These are phyloP conservation scores for Aspergillus cristatus DNA, from an alignment of 495 filamentous ascomycete genomes.

Conservation along the genomic window DNA sequence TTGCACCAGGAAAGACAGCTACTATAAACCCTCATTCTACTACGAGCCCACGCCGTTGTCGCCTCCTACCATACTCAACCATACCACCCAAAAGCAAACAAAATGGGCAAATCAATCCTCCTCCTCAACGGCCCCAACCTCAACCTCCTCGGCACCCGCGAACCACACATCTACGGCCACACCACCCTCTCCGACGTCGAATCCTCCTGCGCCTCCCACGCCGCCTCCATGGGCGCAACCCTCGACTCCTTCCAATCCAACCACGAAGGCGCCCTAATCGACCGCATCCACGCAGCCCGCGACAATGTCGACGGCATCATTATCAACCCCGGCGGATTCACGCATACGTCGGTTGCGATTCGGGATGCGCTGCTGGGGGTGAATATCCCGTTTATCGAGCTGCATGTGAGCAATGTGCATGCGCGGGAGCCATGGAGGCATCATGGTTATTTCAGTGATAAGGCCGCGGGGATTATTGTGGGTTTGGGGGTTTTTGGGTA, in stretches of 20 bases:
- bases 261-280: constrained; percentile 56
- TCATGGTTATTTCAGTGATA: constrained; percentile 61
- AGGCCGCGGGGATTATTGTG: constrained; percentile 57
- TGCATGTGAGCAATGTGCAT: constrained; percentile 63
- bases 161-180: constrained; percentile 60
- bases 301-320: constrained; percentile 49
- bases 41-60: too few species aligned
- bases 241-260: constrained; percentile 55
- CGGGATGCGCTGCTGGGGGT: constrained; percentile 59
- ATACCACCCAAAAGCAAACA: constrained; percentile 1
- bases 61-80: too few species aligned
- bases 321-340: constrained; percentile 62
- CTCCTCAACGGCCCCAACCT: constrained; percentile 75
- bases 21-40: too few species aligned
- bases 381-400: constrained; percentile 58
- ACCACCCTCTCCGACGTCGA: constrained; percentile 54
- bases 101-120: constrained; percentile 49
- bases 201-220: constrained; percentile 30
- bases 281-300: constrained; percentile 49
- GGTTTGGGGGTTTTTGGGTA: constrained; percentile 62
- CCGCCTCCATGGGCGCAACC: constrained; percentile 26
- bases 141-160: constrained; percentile 65
- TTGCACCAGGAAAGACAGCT: too few species aligned
- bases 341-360: constrained; percentile 59
- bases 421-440: constrained; percentile 52